Evolutionary conservation across 192 early-diverging fungal genomes (phyloP), one percentile per base, ranked within the genome.

Genomic region (Coemansia guatemalensis): DNA sequence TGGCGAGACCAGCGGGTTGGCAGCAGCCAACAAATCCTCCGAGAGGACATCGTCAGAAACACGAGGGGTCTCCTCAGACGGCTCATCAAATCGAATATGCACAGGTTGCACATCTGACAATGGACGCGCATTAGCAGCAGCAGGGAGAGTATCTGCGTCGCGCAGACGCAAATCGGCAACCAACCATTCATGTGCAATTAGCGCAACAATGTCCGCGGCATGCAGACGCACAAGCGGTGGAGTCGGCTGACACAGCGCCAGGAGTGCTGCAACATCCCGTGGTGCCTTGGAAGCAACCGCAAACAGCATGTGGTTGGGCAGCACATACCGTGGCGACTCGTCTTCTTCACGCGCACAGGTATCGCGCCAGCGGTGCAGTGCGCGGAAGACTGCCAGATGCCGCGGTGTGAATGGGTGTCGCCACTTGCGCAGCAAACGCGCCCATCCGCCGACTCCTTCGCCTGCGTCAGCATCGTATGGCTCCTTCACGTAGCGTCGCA

Each of bases 331-430:
- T 0, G 83, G 62, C 17, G 88, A 90, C 78, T 99, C 97, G 75
- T 99, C 97, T 53, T 98, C 97, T 20, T 93, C 85, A 55, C 97
- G 83, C 0, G 97, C 96, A 9, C 74, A 87, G 29, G 85, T 83
- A 73, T 99, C 96, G 39, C 97, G 79, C 97, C 97, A 99, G 1
- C 83, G 83, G 72, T 99, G 97, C 21, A 99, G 57, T 0, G 86
- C 94, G 60, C 93, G 90, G 67, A 91, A 95, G 12, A 95, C 93
- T 1, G 87, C 87, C 58, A 93, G 63, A 69, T 91, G 83, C 50
- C 89, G 84, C 27, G 83, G 76, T 4, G 58, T 33, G n/a, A 90
- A 74, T 0, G 85, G 58, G 20, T 71, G 75, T 1, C 77, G 66
- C 81, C 85, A 88, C 67, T 92, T 95, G 8, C 73, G 64, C 49